Evolutionary conservation across 2,329 filamentous ascomycete species (phyloP).

Genomic region (Diaporthe batatas): DNA sequence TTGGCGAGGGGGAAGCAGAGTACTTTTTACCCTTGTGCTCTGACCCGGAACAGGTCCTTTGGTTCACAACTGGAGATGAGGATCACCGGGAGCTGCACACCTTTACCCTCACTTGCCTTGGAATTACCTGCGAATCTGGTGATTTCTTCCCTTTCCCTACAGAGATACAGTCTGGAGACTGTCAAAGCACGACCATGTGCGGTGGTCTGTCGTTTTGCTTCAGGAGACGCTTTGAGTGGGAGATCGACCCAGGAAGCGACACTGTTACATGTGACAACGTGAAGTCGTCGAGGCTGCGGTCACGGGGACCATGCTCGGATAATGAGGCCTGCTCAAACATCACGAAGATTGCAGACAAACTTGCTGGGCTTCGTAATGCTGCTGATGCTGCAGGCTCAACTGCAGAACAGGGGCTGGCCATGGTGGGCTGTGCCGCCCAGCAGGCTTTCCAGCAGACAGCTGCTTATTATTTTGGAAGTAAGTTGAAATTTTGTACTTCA

Average conservation of each 20-base stretch:
- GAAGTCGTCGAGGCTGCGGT: not conserved
- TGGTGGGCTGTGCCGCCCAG: conserved; percentile 31
- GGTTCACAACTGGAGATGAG: conserved; percentile 11
- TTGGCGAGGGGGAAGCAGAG: conserved; percentile 13
- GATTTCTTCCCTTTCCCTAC: not conserved
- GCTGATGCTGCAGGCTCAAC: not conserved
- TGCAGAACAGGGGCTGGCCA: conserved; percentile 16
- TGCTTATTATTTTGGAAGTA: conserved; percentile 29
- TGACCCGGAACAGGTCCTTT: conserved; percentile 25
- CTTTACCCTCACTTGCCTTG: conserved; percentile 7
- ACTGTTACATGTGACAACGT: conserved; percentile 1
- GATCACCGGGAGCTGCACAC: not conserved
- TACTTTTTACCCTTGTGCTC: conserved; percentile 29
- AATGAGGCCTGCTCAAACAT: conserved; percentile 10
- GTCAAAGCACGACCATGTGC: not conserved
- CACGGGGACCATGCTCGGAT: not conserved
- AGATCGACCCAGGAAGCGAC: not conserved
- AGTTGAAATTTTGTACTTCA: not conserved
- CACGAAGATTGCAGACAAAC: conserved; percentile 20
- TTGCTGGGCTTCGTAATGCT: conserved; percentile 1
- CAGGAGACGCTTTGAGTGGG: conserved; percentile 1
- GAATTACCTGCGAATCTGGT: not conserved
- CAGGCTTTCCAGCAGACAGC: conserved; percentile 23
- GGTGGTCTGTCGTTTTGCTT: conserved; percentile 24
- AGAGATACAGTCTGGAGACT: not conserved